Evolutionary conservation across 495 filamentous ascomycete species (phyloP), one percentile per base, ranked within the genome.

Genomic region (Penicillium coffeae): DNA sequence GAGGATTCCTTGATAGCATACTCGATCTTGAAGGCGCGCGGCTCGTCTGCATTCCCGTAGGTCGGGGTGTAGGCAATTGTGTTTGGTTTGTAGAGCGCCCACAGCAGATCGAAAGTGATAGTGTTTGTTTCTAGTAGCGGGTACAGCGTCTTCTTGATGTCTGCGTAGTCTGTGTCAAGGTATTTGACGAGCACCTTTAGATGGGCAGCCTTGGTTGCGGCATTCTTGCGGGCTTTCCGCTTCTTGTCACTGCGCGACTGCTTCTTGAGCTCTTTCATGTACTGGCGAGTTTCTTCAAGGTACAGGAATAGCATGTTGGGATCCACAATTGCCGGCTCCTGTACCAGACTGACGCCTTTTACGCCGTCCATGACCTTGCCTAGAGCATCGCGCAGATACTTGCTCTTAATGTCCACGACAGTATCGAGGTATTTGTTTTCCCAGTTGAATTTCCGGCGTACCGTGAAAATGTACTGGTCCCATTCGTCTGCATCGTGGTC

Each of bases 21-120:
- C 47, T 93, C 89, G 21, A 95, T 83, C 60, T 88, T 92, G 77
- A 95, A 91, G n/a, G 88, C 87, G 25, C 89, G 83, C 1, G 90
- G 90, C 59, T 95, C 87, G 41, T 94, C 89, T 14, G 75, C 65
- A 37, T 78, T 84, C 2, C 87, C 87, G 54, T 95, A 93, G 1
- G 89, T 93, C 2, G 81, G 81, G 0, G 87, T 87, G 56, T 86
- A 92, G 1, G 85, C 86, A 32, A 95, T 80, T 12, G 89, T 88
- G 57, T 94, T 92, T 5, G 91, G 90, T 57, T 95, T 94, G 74
- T 89, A 91, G 6, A 96, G 68, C 2, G 91, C 89, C 91, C 91
- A 95, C 3, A 94, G 64, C 8, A 95, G 78, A 48, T 95, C 90
- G 50, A 90, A 96, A 4, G 90, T 94, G 62, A 96, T 95, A 44